A percentile compares a stretch with the other conserved stretches of the same genome.
phyloP scores from a whole-genome alignment of 2,329 filamentous ascomycete genomes.

The Sporothrix pallida region DNA sequence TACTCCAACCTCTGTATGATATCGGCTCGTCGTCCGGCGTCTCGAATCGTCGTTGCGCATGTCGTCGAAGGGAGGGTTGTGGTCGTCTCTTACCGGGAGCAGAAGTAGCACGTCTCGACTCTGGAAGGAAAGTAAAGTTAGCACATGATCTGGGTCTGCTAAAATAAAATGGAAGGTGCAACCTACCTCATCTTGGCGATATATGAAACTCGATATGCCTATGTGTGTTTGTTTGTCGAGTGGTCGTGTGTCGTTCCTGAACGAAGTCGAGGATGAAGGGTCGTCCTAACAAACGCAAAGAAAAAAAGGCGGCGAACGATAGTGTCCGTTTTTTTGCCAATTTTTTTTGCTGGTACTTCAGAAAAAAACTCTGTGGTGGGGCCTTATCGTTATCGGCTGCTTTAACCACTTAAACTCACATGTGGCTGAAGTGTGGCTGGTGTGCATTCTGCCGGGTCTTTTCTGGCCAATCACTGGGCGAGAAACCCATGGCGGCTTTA shows the following conservation, averaged over 20 bases:
- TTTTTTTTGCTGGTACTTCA: conserved; percentile 32
- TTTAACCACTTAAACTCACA: background rate
- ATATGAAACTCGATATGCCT: conserved; percentile 11
- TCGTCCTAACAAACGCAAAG: conserved; percentile 23
- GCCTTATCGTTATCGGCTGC: conserved; percentile 37
- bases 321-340: conserved; percentile 32
- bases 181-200: conserved; percentile 22
- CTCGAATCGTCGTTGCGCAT: conserved; percentile 10
- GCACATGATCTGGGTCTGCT: background rate
- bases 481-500: background rate
- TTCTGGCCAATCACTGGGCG: background rate
- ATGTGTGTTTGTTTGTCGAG: conserved; percentile 8
- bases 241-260: conserved; percentile 20
- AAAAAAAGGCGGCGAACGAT: conserved; percentile 36
- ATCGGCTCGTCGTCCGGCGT: conserved; percentile 63
- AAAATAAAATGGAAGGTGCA: background rate
- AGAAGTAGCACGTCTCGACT: conserved; percentile 74
- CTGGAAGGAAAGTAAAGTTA: conserved; percentile 41
- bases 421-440: conserved; percentile 34
- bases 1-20: background rate
- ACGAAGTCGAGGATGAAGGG: conserved; percentile 7
- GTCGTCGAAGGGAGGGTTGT: conserved; percentile 9
- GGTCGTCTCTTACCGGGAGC: conserved; percentile 57
- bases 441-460: background rate
- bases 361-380: conserved; percentile 37